Base-by-base conservation (phyloP, 495 filamentous ascomycete species). In the Penicillium turbatum region DNA sequence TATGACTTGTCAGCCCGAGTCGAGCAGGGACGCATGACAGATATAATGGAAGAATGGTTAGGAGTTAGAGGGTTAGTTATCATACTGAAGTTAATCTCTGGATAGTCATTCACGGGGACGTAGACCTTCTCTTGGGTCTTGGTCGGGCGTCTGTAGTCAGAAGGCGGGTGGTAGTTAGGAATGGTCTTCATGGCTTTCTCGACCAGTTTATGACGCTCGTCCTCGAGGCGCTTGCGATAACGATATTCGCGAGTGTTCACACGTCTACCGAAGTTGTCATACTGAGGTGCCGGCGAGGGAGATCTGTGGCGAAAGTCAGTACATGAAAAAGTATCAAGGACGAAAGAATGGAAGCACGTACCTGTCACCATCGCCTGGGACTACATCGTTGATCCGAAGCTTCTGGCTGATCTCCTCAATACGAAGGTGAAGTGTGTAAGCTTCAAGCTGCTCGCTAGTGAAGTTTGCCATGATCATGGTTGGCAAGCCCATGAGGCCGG, bases 1-100 rank as follows among this genome's bases (percentile, higher is more conserved):
- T 54, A 62, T 59, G 49, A 37, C 71, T 72, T 64, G 66, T 62
- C 60, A 68, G 62, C 73, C 64, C 74, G 72, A 71, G 65, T 77
- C 74, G 72, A 77, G 70, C 74, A 75, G 58, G 74, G 63, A 67
- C 65, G 55, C 70, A 75, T 72, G 71, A 70, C 72, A 74, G 63
- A 73, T 54, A 70, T 72, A 68, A 63, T 55, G 71, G 66, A 65
- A 70, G 72, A 72, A 77, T 65, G 67, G 82, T 87, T 81, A 87
- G 79, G 82, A 83, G 85, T 88, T 86, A 89, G 86, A 90, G 89
- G 91, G 90, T 95, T 95, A 95, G 90, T 86, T 88, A 92, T 92
- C 92, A 89, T 96, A 98, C 93, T 97, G 89, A 97, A 99, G 88
- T 99, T 99, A 88, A 99, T 97, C 76, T 97, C 95, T 81, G 95